These are phyloP conservation scores for Tritrichomonas foetus DNA, from an alignment of 208 protist species.

Conservation along the genomic window DNA sequence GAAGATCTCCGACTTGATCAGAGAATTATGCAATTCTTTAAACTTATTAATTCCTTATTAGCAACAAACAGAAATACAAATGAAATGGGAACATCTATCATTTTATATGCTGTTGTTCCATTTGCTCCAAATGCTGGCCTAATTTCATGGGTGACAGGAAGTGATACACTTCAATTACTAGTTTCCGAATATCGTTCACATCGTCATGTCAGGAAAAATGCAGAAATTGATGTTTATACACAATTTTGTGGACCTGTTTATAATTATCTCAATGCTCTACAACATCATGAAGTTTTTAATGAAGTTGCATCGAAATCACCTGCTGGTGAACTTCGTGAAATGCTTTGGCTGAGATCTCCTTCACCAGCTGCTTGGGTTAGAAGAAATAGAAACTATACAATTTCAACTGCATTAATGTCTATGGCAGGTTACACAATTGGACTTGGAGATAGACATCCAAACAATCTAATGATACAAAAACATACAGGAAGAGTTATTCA, in stretches of 20 bases:
- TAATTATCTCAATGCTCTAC: background rate
- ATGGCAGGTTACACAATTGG: conserved; percentile 35
- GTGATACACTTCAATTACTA: background rate
- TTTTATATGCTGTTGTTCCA: background rate
- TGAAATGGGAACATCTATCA: background rate
- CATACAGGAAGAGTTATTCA: conserved; percentile 55
- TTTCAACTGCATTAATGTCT: conserved; percentile 36
- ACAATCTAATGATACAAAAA: conserved; percentile 48
- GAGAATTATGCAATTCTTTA: conserved; percentile 40
- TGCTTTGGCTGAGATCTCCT: background rate
- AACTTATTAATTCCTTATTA: background rate
- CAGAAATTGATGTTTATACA: background rate
- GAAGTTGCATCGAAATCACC: background rate
- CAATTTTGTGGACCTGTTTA: background rate
- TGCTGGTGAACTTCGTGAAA: background rate
- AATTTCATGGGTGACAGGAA: conserved; percentile 8
- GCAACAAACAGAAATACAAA: background rate
- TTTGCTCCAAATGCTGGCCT: conserved; percentile 6
- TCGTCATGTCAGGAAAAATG: background rate
- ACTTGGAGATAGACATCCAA: conserved; percentile 36
- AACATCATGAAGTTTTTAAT: background rate
- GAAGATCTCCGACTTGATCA: conserved; percentile 42
- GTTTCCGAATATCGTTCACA: background rate
- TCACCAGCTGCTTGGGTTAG: background rate
- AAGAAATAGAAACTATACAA: background rate